Evolutionary conservation across 371 early-diverging fungal species (phyloP).

Genomic region (Mortierella sp.): DNA sequence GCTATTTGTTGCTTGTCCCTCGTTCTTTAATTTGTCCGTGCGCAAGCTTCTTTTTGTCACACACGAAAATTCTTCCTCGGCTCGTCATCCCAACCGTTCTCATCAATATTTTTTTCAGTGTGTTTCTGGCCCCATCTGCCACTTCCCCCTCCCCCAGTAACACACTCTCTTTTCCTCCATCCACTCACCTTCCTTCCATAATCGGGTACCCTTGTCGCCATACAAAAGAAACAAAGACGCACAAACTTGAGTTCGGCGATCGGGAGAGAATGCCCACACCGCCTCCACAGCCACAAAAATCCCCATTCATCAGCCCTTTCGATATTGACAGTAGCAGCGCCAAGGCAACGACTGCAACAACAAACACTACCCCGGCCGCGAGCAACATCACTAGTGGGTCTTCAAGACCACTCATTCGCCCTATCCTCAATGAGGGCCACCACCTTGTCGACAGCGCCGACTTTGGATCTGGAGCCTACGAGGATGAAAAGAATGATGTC

Average conservation of each 20-base stretch:
- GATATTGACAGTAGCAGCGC: background rate
- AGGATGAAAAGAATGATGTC: constrained; percentile 14
- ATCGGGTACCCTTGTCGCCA: too few species aligned
- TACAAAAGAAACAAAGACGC: background rate
- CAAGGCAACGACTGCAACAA: background rate
- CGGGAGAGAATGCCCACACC: constrained; percentile 7
- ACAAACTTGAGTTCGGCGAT: background rate
- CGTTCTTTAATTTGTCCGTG: background rate
- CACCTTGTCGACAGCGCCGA: constrained; percentile 10
- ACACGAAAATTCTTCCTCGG: background rate
- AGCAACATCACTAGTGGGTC: background rate
- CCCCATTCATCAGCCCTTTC: background rate
- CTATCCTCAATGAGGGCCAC: constrained; percentile 6
- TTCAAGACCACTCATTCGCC: constrained; percentile 1
- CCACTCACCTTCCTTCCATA: background rate
- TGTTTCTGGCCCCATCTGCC: background rate
- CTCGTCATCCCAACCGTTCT: background rate
- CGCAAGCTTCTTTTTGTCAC: background rate
- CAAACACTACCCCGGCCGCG: background rate
- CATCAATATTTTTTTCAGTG: background rate
- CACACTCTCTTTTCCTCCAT: background rate
- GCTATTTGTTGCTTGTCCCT: too few species aligned
- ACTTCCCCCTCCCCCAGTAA: background rate
- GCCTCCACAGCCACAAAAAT: background rate
- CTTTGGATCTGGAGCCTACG: constrained; percentile 16